Base-by-base conservation (phyloP, 331 rosid species). In the Stylosanthes scabra region DNA sequence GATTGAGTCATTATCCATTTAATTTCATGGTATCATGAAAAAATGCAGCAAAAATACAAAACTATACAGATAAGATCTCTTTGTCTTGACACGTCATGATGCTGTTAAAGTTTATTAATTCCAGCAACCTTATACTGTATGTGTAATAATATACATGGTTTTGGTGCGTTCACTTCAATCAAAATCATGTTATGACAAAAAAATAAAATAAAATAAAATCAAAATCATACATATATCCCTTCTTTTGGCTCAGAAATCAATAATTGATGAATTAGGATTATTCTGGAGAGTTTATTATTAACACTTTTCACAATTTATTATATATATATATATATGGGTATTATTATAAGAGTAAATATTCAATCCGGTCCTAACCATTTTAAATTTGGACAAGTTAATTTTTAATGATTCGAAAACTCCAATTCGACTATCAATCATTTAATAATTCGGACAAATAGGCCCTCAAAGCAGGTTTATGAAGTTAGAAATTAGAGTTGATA, bases 21-120 rank as follows among this genome's bases (percentile, higher is more conserved):
- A 76, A 76, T 64, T 66, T 65, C 75, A 84, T 78, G 83, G 81
- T 84, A 59, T 78, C 50, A 71, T 66, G 82, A 82, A 70, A 82
- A 83, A 82, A 83, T 81, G 57, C 47, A 57, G 82, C 74, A 83
- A 82, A 66, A 68, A 72, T 80, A 81, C 93, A 90, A 90, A 81
- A 64, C 56, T 39, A 83, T 81, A 90, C 91, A 87, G 90, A 82
- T 83, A 75, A 83, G 93, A 13, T 34, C 96, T 76, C 8, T 78
- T 90, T 87, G 96, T 87, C 91, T 72, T 76, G 68, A 80, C 76
- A 57, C 80, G 16, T 68, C 66, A 70, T 44, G 70, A 62, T 60
- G 14, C 74, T 68, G 27, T 69, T 62, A 58, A 15, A 77, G 59
- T 61, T 28, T 70, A 49, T 4, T 12, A 62, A 62, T 44, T 59